phyloP scores from a whole-genome alignment of 345 rosid genomes.

The Iberis pinnata region DNA sequence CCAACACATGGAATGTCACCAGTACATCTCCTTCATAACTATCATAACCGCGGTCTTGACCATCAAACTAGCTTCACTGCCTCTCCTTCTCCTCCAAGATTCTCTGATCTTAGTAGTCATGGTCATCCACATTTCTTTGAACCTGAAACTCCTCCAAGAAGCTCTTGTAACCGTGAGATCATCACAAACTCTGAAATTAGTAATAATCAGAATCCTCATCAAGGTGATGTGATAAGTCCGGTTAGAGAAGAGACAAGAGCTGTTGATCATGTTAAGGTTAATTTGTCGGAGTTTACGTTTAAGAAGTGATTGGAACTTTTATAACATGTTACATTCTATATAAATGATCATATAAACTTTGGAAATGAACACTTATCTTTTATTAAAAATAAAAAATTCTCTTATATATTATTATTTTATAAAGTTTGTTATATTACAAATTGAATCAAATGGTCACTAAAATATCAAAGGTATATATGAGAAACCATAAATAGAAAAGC shows the following conservation, averaged over 20 bases:
- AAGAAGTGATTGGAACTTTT: constrained; percentile 14
- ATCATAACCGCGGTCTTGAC: constrained; percentile 35
- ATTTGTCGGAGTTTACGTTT: constrained; percentile 35
- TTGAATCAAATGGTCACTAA: no score
- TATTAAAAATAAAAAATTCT: no score
- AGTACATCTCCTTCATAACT: constrained; percentile 58
- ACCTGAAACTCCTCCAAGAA: constrained; percentile 26
- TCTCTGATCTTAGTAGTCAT: constrained; percentile 29
- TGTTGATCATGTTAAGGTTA: constrained; percentile 28
- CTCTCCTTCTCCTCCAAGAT: constrained; percentile 40
- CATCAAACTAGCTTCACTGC: constrained; percentile 36
- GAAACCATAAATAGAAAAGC: no score
- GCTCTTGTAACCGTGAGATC: constrained; percentile 21
- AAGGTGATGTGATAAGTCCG: constrained; percentile 15
- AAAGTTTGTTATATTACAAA: no score
- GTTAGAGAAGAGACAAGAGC: constrained; percentile 22
- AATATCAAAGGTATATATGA: no score
- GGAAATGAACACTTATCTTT: no score
- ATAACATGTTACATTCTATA: background rate
- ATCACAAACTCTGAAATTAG: constrained; percentile 22
- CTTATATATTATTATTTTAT: no score
- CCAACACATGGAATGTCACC: constrained; percentile 71
- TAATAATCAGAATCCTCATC: constrained; percentile 18
- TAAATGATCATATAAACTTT: no score
- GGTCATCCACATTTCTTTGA: constrained; percentile 34